Conservation (phyloP, 1,284 basidiomycete genomes). For the Rugosomyces carneus region DNA sequence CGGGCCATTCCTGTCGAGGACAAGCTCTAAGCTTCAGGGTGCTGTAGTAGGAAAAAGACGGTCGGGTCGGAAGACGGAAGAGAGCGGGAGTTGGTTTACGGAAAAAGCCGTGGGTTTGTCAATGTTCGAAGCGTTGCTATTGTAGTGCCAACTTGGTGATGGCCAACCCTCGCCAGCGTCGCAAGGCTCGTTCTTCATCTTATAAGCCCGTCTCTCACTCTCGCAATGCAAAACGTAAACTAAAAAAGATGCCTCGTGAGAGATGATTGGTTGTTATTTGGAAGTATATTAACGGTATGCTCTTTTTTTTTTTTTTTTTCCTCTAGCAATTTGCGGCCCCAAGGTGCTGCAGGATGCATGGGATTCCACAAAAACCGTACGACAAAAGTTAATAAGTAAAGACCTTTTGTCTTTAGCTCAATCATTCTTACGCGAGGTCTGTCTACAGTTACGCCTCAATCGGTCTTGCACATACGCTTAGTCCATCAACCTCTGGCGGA, state of each 20-base stretch:
- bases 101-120: constrained; percentile 18
- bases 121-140: no score
- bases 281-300: constrained; percentile 5
- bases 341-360: constrained; percentile 80
- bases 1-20: constrained; percentile 25
- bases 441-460: constrained; percentile 67
- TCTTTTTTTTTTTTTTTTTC: no score
- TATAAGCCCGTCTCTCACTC: constrained; percentile 69
- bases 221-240: constrained; percentile 61
- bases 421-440: constrained; percentile 5
- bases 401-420: background rate
- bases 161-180: constrained; percentile 90
- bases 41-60: background rate
- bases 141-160: no score
- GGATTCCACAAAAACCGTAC: constrained; percentile 86
- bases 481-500: constrained; percentile 61
- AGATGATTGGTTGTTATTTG: constrained; percentile 1
- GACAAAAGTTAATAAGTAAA: constrained; percentile 73
- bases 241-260: constrained; percentile 74
- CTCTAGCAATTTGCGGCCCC: constrained; percentile 74
- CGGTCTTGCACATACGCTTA: constrained; percentile 64
- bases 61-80: constrained; percentile 1
- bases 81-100: constrained; percentile 13
- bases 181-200: constrained; percentile 69
- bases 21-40: constrained; percentile 5